Evolutionary conservation across 2,329 filamentous ascomycete species (phyloP).

Genomic region (Diaporthe vaccinii): DNA sequence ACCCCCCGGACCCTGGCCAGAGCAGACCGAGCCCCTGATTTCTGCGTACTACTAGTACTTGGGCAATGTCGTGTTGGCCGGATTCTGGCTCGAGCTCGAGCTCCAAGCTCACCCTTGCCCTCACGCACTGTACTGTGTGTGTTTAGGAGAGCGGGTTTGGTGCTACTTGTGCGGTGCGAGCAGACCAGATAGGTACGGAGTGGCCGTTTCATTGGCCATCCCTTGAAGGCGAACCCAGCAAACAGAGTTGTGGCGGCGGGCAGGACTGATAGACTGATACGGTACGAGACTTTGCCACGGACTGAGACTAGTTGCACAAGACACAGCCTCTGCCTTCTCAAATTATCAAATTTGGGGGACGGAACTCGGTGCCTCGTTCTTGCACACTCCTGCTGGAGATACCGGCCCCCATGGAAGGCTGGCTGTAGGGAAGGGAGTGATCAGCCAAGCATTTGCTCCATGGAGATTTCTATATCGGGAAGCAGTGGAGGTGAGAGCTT

Average conservation of each 20-base stretch:
- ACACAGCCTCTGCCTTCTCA: slow-evolving; percentile 11
- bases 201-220: slow-evolving; percentile 16
- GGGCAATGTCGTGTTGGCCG: slow-evolving; percentile 31
- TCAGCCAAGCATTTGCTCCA: slow-evolving; percentile 10
- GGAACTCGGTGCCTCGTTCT: not conserved
- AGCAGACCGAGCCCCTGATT: slow-evolving; percentile 29
- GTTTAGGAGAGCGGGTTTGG: not conserved
- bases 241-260: slow-evolving; percentile 27
- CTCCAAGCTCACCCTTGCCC: slow-evolving; percentile 14
- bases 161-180: slow-evolving; percentile 4
- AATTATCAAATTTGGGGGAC: slow-evolving; percentile 16
- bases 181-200: slow-evolving; percentile 1
- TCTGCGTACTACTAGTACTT: slow-evolving; percentile 27
- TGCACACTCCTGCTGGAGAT: not conserved
- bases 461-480: slow-evolving; percentile 30
- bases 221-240: slow-evolving; percentile 5
- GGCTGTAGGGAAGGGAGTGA: slow-evolving; percentile 11
- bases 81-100: slow-evolving; percentile 25
- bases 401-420: not conserved
- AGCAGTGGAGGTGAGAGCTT: slow-evolving; percentile 23
- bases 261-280: slow-evolving; percentile 18
- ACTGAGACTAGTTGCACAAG: slow-evolving; percentile 6
- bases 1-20: slow-evolving; percentile 23
- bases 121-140: slow-evolving; percentile 8
- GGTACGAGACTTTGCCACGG: slow-evolving; percentile 10